Evolutionary conservation across 345 rosid genomes (phyloP).

Genomic region (Psidium guajava): DNA sequence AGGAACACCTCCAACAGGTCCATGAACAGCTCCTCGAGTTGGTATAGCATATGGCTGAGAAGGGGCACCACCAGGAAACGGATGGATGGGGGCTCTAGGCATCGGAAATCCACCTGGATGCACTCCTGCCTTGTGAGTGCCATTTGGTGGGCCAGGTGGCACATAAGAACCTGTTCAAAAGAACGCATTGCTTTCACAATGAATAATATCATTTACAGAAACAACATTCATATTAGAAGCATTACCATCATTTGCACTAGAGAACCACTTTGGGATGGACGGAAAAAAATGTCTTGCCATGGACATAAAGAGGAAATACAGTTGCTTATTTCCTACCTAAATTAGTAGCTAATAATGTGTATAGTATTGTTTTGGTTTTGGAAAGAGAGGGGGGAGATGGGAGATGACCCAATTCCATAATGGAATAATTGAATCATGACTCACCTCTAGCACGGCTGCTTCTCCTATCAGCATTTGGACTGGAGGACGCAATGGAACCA

Average conservation of each 20-base stretch:
- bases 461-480: constrained; percentile 73
- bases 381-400: background rate
- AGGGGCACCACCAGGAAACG: constrained; percentile 73
- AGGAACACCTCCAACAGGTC: constrained; percentile 92
- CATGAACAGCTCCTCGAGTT: constrained; percentile 74
- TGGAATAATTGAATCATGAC: background rate
- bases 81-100: constrained; percentile 74
- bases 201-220: background rate
- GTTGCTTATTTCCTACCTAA: background rate
- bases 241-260: background rate
- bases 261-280: background rate
- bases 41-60: constrained; percentile 98
- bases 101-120: constrained; percentile 87
- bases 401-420: background rate
- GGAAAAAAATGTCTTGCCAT: background rate
- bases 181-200: background rate
- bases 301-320: background rate
- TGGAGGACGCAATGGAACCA: constrained; percentile 42
- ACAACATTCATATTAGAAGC: background rate
- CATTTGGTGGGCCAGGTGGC: constrained; percentile 77
- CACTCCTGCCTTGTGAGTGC: constrained; percentile 76
- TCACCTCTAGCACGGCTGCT: constrained; percentile 76
- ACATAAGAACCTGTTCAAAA: constrained; percentile 51
- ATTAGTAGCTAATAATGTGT: background rate
- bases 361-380: background rate